These are phyloP conservation scores for Candida sojae DNA, from an alignment of 1,139 yeast genomes.

Conservation along the genomic window DNA sequence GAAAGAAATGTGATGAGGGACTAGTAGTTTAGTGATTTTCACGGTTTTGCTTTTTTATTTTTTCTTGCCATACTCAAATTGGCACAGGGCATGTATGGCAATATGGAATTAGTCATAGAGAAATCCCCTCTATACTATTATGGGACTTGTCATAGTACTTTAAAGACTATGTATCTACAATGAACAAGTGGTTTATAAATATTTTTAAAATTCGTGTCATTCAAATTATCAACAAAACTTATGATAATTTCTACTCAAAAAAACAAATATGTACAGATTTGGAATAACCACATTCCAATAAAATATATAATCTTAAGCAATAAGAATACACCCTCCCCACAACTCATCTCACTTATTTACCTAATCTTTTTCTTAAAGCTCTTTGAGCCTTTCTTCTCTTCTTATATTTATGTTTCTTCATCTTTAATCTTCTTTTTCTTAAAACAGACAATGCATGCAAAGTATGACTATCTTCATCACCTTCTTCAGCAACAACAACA, in stretches of 20 bases:
- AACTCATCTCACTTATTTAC: conserved; percentile 26
- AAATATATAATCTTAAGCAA: not conserved
- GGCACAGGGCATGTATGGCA: not conserved
- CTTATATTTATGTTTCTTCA: conserved; percentile 73
- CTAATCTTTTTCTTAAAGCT: conserved; percentile 59
- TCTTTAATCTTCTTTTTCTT: conserved; percentile 68
- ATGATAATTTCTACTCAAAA: not conserved
- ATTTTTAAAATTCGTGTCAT: no score
- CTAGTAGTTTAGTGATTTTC: no score
- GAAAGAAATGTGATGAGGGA: not conserved
- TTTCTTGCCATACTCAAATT: not conserved
- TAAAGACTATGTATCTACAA: not conserved
- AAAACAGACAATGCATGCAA: conserved; percentile 59
- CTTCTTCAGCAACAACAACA: conserved; percentile 18
- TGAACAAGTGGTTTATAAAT: not conserved
- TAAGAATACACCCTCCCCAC: not conserved
- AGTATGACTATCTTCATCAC: conserved; percentile 23
- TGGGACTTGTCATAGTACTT: no score
- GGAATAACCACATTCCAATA: not conserved
- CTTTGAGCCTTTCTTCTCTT: conserved; percentile 70
- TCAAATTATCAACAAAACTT: not conserved
- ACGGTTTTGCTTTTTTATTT: not conserved
- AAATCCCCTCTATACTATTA: no score
- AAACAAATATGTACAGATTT: not conserved
- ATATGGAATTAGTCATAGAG: not conserved